Evolutionary conservation across 2,329 filamentous ascomycete genomes (phyloP).

Genomic region (Trichoderma hamatum): DNA sequence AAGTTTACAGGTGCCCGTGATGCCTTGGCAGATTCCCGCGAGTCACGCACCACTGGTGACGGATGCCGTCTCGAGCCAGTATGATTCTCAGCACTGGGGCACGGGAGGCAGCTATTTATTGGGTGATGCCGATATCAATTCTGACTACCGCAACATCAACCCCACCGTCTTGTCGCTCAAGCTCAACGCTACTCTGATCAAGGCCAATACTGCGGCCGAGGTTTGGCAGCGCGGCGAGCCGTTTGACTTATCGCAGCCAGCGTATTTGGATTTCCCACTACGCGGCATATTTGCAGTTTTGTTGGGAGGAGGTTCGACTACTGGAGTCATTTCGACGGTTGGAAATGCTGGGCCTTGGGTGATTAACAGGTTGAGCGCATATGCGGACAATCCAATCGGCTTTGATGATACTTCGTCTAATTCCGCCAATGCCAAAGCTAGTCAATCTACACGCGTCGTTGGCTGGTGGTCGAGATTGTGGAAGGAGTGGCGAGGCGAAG

Average conservation of each 20-base stretch:
- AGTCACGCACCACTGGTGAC: constrained; percentile 1
- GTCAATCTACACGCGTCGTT: neutral
- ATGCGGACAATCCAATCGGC: neutral
- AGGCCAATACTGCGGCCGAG: neutral
- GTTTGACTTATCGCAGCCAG: neutral
- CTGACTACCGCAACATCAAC: neutral
- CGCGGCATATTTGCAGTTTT: neutral
- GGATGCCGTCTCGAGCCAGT: neutral
- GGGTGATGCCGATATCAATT: neutral
- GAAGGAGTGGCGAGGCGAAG: neutral
- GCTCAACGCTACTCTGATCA: neutral
- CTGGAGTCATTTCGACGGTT: neutral
- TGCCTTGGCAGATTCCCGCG: constrained; percentile 26
- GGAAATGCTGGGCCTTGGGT: neutral
- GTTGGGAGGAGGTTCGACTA: neutral
- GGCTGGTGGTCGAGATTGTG: neutral
- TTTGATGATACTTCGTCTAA: neutral
- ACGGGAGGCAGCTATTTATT: neutral
- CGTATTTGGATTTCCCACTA: neutral
- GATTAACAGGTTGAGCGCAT: neutral
- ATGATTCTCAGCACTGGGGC: neutral
- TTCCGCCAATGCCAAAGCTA: neutral
- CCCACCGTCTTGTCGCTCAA: neutral
- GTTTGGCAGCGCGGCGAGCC: neutral
- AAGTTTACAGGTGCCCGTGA: neutral